A percentile compares a stretch with the other conserved stretches of the same genome.
Conservation (phyloP, 2,329 filamentous ascomycete species). For the Waltergamsia citrina region DNA sequence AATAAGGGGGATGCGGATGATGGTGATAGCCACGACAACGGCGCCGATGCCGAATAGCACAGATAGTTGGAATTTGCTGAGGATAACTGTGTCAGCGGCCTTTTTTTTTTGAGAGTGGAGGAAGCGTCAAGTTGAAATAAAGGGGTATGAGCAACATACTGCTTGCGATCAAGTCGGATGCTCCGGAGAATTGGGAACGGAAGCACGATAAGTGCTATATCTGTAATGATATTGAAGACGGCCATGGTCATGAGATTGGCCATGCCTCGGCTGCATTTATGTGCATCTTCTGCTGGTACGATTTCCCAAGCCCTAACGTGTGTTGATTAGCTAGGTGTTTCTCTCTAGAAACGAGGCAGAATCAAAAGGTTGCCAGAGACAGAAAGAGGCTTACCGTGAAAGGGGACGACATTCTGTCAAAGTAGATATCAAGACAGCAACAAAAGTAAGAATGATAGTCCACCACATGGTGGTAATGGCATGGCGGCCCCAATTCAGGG, state of each 20-base stretch:
- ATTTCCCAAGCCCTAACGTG: too few relatives aligned
- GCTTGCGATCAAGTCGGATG: constrained; percentile 11
- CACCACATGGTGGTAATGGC: constrained; percentile 12
- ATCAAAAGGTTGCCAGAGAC: neutral
- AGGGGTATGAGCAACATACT: constrained; percentile 4
- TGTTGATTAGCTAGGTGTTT: too few relatives aligned
- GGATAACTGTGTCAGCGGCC: too few relatives aligned
- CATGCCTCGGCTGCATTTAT: constrained; percentile 12
- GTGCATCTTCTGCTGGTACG: neutral
- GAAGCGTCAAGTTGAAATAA: neutral
- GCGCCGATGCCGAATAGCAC: constrained; percentile 16
- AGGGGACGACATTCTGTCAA: constrained; percentile 17
- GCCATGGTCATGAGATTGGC: constrained; percentile 18
- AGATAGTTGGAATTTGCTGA: constrained; percentile 10
- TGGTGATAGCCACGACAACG: constrained; percentile 16
- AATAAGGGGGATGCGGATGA: constrained; percentile 18
- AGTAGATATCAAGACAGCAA: constrained; percentile 15
- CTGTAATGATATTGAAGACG: constrained; percentile 17
- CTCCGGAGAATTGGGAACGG: constrained; percentile 17
- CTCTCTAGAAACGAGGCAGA: neutral
- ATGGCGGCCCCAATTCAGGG: constrained; percentile 11
- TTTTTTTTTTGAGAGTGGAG: neutral
- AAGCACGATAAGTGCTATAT: constrained; percentile 17
- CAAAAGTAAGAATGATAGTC: constrained; percentile 15
- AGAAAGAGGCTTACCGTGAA: neutral